Evolutionary conservation across 306 rosid genomes (phyloP).

Genomic region (Arachis hypogaea): DNA sequence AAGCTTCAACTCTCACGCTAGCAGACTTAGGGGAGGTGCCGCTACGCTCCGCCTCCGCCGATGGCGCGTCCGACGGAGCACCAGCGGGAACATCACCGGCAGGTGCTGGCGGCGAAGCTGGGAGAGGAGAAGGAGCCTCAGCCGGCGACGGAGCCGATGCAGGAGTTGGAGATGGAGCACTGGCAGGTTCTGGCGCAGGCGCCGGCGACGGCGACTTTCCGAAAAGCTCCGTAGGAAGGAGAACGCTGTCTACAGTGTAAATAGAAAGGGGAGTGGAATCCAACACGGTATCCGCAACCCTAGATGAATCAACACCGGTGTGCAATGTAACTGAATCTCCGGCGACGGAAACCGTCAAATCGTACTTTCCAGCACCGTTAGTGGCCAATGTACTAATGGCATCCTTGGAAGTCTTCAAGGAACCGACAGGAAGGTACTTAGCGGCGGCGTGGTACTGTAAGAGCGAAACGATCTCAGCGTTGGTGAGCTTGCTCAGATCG

Average conservation of each 20-base stretch:
- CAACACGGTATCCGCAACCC: conserved; percentile 72
- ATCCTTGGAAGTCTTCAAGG: conserved; percentile 63
- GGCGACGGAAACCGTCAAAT: conserved; percentile 48
- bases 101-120: conserved; percentile 83
- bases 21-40: conserved; percentile 44
- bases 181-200: conserved; percentile 57
- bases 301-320: conserved; percentile 76
- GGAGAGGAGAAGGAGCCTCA: conserved; percentile 62
- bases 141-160: conserved; percentile 53
- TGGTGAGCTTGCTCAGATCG: conserved; percentile 82
- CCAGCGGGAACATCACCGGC: conserved; percentile 50
- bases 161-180: conserved; percentile 59
- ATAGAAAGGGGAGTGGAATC: conserved; percentile 74
- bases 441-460: conserved; percentile 69
- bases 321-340: conserved; percentile 83
- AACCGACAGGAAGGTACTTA: conserved; percentile 67
- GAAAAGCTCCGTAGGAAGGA: conserved; percentile 71
- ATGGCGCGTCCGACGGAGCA: conserved; percentile 63
- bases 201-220: conserved; percentile 79
- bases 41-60: conserved; percentile 53
- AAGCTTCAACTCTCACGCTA: conserved; percentile 52
- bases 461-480: conserved; percentile 76
- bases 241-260: conserved; percentile 71
- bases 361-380: conserved; percentile 79
- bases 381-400: conserved; percentile 71